phyloP scores from a whole-genome alignment of 2,329 filamentous ascomycete species.

The Penicillium verrucosum region DNA sequence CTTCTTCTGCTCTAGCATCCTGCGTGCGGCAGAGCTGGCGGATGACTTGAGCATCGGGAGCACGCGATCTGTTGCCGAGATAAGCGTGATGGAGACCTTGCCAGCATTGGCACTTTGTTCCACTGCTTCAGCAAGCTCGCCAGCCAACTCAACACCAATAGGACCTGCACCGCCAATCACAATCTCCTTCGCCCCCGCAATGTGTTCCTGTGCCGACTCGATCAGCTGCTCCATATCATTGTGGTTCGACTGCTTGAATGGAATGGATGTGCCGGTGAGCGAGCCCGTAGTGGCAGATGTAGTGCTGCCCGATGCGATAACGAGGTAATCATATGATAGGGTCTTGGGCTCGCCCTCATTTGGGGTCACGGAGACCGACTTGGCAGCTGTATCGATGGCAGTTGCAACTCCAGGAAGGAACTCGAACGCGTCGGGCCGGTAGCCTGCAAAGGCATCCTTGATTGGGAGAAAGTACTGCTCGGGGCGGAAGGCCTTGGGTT shows the following conservation, averaged over 20 bases:
- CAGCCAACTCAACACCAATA: slow-evolving; percentile 49
- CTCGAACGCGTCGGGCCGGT: slow-evolving; percentile 46
- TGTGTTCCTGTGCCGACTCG: slow-evolving; percentile 33
- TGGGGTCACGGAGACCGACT: slow-evolving; percentile 46
- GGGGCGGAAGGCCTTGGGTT: slow-evolving; percentile 46
- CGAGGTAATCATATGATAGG: slow-evolving; percentile 53
- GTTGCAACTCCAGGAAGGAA: slow-evolving; percentile 53
- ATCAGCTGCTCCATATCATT: slow-evolving; percentile 36
- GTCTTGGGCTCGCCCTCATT: slow-evolving; percentile 23
- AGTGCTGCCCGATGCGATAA: slow-evolving; percentile 55
- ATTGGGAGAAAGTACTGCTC: slow-evolving; percentile 52
- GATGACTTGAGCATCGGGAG: slow-evolving; percentile 30
- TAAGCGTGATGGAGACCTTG: slow-evolving; percentile 36
- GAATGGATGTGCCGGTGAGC: slow-evolving; percentile 30
- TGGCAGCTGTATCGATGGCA: slow-evolving; percentile 42
- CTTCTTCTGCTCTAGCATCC: slow-evolving; percentile 46
- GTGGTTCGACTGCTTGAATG: slow-evolving; percentile 45
- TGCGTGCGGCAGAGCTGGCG: slow-evolving; percentile 42
- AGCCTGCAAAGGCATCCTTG: slow-evolving; percentile 50
- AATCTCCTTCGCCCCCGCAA: slow-evolving; percentile 43
- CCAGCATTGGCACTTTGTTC: slow-evolving; percentile 31
- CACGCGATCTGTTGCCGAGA: slow-evolving; percentile 31
- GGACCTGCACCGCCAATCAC: slow-evolving; percentile 50
- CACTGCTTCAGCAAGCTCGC: slow-evolving; percentile 47
- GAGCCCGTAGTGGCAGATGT: slow-evolving; percentile 42